These are phyloP conservation scores for Fusarium sp. DNA, from an alignment of 2,329 filamentous ascomycete species.

Conservation along the genomic window DNA sequence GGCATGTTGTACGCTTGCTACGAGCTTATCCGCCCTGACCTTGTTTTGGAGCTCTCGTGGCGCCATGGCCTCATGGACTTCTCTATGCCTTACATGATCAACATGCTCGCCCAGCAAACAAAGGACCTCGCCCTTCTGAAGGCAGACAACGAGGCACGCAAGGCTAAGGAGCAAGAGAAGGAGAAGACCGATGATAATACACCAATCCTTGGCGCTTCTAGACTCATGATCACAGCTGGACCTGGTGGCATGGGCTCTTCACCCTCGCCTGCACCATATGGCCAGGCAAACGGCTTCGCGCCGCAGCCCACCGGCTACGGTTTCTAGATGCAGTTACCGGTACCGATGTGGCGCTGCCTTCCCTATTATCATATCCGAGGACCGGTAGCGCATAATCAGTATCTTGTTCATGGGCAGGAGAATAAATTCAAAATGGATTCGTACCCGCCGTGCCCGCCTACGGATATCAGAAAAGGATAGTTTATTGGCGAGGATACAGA, in stretches of 20 bases:
- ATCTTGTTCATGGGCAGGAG: slow-evolving; percentile 4
- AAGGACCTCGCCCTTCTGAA: slow-evolving; percentile 84
- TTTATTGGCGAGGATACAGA: slow-evolving; percentile 38
- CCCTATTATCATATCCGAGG: slow-evolving; percentile 19
- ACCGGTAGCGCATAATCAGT: slow-evolving; percentile 8
- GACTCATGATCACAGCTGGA: slow-evolving; percentile 95
- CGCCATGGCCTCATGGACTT: slow-evolving; percentile 93
- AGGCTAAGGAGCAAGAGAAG: slow-evolving; percentile 73
- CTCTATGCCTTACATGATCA: slow-evolving; percentile 99
- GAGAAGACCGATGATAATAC: slow-evolving; percentile 93
- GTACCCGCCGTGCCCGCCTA: neutral
- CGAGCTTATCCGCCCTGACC: slow-evolving; percentile 90
- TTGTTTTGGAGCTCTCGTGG: slow-evolving; percentile 97
- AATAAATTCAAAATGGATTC: neutral
- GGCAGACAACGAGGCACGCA: slow-evolving; percentile 95
- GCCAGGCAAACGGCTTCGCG: slow-evolving; percentile 86
- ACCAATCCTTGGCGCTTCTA: slow-evolving; percentile 86
- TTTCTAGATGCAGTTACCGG: slow-evolving; percentile 55
- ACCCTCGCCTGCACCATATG: slow-evolving; percentile 71
- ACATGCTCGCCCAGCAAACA: slow-evolving; percentile 91
- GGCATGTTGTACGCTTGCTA: slow-evolving; percentile 99
- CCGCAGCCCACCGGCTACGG: slow-evolving; percentile 86
- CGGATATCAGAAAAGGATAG: slow-evolving; percentile 24
- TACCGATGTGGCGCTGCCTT: slow-evolving; percentile 41
- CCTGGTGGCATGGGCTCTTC: slow-evolving; percentile 59